A percentile compares a stretch with the other conserved stretches of the same genome.
Evolutionary conservation across 108 stramenopile genomes (phyloP).

Genomic region (Nitzschia palea): DNA sequence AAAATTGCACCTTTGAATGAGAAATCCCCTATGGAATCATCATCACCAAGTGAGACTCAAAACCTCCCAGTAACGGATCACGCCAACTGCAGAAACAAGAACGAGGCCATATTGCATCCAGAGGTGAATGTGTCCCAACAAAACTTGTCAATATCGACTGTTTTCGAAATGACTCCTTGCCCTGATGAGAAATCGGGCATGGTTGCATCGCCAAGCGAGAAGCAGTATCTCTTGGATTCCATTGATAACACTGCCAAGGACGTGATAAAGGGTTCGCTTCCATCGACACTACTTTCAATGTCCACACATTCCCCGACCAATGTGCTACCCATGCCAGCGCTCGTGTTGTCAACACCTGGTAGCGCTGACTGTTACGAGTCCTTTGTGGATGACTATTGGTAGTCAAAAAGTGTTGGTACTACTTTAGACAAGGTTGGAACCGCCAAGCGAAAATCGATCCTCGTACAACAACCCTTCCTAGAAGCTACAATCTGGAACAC

Average conservation of each 20-base stretch:
- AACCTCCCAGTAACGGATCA: neutral
- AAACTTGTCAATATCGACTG: too few species aligned
- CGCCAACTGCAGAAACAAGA: too few species aligned
- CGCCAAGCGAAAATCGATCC: neutral
- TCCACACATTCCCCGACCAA: neutral
- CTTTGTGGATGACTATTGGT: conserved; percentile 26
- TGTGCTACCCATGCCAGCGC: neutral
- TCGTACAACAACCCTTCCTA: neutral
- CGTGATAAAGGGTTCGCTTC: neutral
- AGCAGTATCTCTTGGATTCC: neutral
- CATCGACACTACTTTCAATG: neutral
- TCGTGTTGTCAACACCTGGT: conserved; percentile 12
- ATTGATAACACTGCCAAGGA: neutral
- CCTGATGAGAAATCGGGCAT: neutral
- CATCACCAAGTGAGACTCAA: neutral
- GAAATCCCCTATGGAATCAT: neutral
- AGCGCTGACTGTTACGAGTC: conserved; percentile 11
- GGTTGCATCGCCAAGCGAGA: neutral
- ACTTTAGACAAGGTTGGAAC: neutral
- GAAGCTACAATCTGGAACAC: neutral
- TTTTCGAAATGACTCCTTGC: neutral
- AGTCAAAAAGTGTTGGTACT: neutral
- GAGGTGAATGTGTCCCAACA: too few species aligned
- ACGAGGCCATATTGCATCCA: too few species aligned
- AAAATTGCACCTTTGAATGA: neutral